Evolutionary conservation across 352 stramenopile species (phyloP).

Genomic region (Elongisporangium senticosum): DNA sequence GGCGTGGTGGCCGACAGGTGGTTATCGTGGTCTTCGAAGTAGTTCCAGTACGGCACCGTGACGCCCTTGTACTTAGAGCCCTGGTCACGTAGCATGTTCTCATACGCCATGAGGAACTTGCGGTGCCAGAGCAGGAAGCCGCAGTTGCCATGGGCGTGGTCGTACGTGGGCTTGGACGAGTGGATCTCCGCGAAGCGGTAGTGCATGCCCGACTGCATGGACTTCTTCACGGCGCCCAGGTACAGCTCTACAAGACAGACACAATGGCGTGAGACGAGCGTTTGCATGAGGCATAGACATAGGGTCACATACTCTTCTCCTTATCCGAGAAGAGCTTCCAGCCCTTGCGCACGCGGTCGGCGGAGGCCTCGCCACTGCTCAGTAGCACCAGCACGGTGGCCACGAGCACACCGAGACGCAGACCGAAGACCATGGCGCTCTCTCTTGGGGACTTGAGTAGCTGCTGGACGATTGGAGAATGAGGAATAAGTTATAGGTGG

Average conservation of each 20-base stretch:
- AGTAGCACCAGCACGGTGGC: constrained; percentile 10
- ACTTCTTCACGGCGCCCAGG: constrained; percentile 37
- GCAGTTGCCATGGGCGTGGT: constrained; percentile 37
- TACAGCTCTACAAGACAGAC: constrained; percentile 23
- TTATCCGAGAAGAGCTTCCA: constrained; percentile 19
- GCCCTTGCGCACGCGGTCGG: constrained; percentile 23
- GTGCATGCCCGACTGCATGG: constrained; percentile 46
- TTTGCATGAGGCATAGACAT: not conserved
- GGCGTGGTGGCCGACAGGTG: constrained; percentile 28
- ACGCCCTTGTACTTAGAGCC: constrained; percentile 32
- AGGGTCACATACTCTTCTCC: constrained; percentile 21
- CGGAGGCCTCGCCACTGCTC: not conserved
- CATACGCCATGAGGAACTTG: constrained; percentile 60
- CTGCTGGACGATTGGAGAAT: not conserved
- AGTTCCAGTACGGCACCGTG: constrained; percentile 63
- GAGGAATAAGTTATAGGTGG: not conserved
- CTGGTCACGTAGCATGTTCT: constrained; percentile 62
- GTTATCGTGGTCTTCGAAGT: constrained; percentile 53
- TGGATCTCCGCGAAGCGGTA: constrained; percentile 53
- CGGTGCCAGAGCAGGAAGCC: constrained; percentile 58
- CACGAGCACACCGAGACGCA: constrained; percentile 11
- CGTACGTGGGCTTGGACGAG: constrained; percentile 31
- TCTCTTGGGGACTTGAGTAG: too few relatives aligned
- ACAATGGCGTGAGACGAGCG: not conserved
- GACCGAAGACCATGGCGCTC: constrained; percentile 1